Percentiles rank a stretch among this genome's conserved stretches.
phyloP scores from a whole-genome alignment of 139 green algal species.

The Pleodorina starrii region DNA sequence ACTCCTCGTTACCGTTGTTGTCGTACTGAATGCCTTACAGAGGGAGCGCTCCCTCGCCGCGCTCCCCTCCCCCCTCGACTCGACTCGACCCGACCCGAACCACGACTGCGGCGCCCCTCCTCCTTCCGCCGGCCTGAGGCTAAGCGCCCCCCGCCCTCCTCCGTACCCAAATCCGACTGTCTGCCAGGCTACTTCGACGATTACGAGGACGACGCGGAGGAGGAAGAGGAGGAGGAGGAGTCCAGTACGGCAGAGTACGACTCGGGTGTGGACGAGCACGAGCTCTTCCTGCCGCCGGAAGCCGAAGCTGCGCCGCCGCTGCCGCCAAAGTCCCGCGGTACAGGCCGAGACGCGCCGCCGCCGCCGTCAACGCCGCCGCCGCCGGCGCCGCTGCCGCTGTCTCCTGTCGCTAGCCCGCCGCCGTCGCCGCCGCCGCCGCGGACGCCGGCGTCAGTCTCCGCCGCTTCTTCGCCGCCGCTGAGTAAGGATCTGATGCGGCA shows the following conservation, averaged over 20 bases:
- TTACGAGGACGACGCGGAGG: conserved; percentile 14
- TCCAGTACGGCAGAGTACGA: not conserved
- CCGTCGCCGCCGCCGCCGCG: not conserved
- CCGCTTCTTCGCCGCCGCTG: not conserved
- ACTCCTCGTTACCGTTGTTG: no score
- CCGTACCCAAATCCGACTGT: no score
- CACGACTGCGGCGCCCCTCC: no score
- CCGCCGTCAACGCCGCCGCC: not conserved
- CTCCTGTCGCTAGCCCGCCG: not conserved
- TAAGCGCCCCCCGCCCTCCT: no score
- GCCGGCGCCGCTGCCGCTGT: not conserved
- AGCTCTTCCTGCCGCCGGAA: not conserved
- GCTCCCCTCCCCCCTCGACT: no score
- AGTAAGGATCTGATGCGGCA: not conserved
- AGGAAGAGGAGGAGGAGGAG: not conserved
- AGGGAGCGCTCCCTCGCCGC: no score
- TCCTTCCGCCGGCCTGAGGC: no score
- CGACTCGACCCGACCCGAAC: no score
- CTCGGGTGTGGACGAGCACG: conserved; percentile 5
- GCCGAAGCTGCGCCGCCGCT: no score
- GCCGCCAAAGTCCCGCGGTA: no score
- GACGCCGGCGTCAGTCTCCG: not conserved
- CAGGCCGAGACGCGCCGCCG: no score
- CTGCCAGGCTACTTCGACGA: not conserved
- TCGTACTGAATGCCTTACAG: no score